A percentile compares a stretch with the other conserved stretches of the same genome.
Evolutionary conservation across 305 asterid species (phyloP).

Genomic region (Fraxinus latifolia): DNA sequence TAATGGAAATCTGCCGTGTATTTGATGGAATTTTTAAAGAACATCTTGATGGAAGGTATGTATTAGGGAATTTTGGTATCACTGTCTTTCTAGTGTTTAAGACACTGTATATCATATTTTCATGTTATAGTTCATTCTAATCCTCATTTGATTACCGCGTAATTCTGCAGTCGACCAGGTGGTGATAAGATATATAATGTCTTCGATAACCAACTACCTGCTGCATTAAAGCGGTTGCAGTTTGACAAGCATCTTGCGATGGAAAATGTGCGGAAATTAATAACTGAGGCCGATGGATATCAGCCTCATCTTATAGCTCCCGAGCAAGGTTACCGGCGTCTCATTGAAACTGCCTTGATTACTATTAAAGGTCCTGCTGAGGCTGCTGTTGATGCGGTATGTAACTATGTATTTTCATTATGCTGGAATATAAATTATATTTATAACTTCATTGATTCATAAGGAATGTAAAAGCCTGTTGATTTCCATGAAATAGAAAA

Average conservation of each 20-base stretch:
- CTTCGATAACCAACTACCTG: slow-evolving; percentile 71
- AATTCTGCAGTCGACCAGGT: slow-evolving; percentile 66
- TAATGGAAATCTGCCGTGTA: slow-evolving; percentile 75
- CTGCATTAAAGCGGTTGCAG: slow-evolving; percentile 73
- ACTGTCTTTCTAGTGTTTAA: not conserved
- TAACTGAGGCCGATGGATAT: slow-evolving; percentile 80
- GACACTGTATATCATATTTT: not conserved
- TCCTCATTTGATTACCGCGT: not conserved
- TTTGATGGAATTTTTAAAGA: slow-evolving; percentile 76
- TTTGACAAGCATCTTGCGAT: slow-evolving; percentile 75
- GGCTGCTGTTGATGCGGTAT: slow-evolving; percentile 76
- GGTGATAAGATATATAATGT: slow-evolving; percentile 71
- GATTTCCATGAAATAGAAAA: not conserved
- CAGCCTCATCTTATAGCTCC: slow-evolving; percentile 88
- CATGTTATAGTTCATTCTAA: not conserved
- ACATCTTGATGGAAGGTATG: slow-evolving; percentile 78
- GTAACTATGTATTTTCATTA: slow-evolving; percentile 9
- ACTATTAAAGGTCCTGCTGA: slow-evolving; percentile 78
- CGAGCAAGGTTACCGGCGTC: slow-evolving; percentile 77
- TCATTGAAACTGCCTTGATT: slow-evolving; percentile 62
- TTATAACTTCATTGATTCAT: not conserved
- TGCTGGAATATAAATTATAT: slow-evolving; percentile 5
- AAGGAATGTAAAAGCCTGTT: not conserved
- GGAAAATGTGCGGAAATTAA: slow-evolving; percentile 71
- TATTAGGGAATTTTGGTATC: slow-evolving; percentile 9